Evolutionary conservation across 2,329 filamentous ascomycete species (phyloP).

Genomic region (Camptophora hylomeconis): DNA sequence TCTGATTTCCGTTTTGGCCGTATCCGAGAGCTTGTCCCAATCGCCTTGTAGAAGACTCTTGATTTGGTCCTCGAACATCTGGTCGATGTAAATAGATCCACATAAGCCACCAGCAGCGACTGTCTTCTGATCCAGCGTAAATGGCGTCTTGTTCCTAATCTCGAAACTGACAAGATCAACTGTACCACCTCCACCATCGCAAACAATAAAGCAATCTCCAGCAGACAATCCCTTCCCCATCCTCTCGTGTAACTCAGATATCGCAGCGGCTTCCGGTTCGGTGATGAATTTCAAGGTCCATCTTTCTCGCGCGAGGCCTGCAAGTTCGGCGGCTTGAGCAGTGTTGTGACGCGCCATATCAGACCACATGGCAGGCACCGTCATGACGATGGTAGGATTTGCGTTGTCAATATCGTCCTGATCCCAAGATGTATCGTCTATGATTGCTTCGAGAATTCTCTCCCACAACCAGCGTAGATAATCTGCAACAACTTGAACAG

Average conservation of each 20-base stretch:
- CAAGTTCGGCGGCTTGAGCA: constrained; percentile 23
- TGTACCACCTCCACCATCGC: constrained; percentile 3
- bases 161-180: constrained; percentile 1
- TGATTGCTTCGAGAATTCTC: background rate
- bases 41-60: too few relatives aligned
- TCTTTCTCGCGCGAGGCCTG: constrained; percentile 4
- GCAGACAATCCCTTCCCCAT: background rate
- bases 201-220: background rate
- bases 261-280: constrained; percentile 3
- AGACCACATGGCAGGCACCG: constrained; percentile 48
- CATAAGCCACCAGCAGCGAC: constrained; percentile 1
- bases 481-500: background rate
- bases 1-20: background rate
- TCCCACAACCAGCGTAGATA: background rate
- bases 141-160: background rate
- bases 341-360: constrained; percentile 41
- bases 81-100: background rate
- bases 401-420: background rate
- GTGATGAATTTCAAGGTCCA: background rate
- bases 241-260: background rate
- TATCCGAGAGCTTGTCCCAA: background rate
- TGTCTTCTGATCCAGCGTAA: background rate
- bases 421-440: background rate
- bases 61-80: background rate
- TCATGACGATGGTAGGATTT: constrained; percentile 39